Percentiles rank a stretch among this genome's conserved stretches.
These are phyloP conservation scores for Geoglossum cookeanum DNA, from an alignment of 2,329 filamentous ascomycete species.

Conservation along the genomic window DNA sequence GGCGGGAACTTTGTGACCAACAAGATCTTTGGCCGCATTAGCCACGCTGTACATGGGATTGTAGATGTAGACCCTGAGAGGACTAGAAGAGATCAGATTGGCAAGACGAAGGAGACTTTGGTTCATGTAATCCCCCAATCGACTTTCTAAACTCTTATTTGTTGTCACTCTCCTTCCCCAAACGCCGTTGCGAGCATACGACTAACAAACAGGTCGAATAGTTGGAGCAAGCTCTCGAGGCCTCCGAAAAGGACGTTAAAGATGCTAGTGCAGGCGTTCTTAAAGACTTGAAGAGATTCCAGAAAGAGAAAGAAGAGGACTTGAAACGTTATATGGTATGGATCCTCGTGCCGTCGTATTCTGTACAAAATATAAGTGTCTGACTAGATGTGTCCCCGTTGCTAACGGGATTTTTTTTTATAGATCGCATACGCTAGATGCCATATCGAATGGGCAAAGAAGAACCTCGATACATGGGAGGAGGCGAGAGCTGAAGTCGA, in stretches of 20 bases:
- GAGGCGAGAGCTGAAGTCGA: slow-evolving; percentile 73
- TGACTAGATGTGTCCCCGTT: not conserved
- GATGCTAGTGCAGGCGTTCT: slow-evolving; percentile 80
- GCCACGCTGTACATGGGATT: slow-evolving; percentile 88
- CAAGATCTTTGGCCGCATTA: slow-evolving; percentile 84
- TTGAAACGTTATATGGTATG: slow-evolving; percentile 87
- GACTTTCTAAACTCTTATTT: slow-evolving; percentile 1
- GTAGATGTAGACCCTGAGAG: slow-evolving; percentile 91
- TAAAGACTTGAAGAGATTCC: slow-evolving; percentile 80
- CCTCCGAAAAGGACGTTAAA: slow-evolving; percentile 77
- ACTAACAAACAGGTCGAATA: slow-evolving; percentile 19
- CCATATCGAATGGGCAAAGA: slow-evolving; percentile 86
- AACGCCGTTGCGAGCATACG: slow-evolving; percentile 13
- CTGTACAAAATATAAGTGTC: not conserved
- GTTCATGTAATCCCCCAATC: slow-evolving; percentile 26
- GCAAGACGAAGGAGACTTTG: slow-evolving; percentile 83
- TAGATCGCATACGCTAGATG: slow-evolving; percentile 83
- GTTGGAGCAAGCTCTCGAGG: slow-evolving; percentile 77
- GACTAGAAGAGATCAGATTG: slow-evolving; percentile 79
- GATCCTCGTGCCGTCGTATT: slow-evolving; percentile 10
- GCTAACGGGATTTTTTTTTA: not conserved
- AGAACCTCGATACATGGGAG: slow-evolving; percentile 81
- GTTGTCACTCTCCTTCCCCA: not conserved
- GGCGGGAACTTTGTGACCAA: slow-evolving; percentile 85
- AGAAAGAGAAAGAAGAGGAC: slow-evolving; percentile 89